Conservation (phyloP, 2,329 filamentous ascomycete species). For the Aspergillus chevalieri region DNA sequence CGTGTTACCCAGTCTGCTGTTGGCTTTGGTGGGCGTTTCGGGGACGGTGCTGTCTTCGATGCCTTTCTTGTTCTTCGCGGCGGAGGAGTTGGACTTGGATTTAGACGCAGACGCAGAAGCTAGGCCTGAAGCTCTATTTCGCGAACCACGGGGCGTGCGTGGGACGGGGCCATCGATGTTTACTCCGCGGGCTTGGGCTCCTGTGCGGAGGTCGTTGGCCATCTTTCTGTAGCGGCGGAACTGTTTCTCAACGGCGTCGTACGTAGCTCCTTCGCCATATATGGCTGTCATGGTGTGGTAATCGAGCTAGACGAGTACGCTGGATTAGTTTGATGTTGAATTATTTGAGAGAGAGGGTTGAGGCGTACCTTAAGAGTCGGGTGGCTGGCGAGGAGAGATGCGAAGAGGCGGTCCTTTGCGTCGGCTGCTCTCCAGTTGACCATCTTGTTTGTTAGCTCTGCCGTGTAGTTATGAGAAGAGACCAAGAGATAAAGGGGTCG, state of each 20-base stretch:
- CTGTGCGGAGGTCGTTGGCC: slow-evolving; percentile 30
- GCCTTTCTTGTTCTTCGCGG: background rate
- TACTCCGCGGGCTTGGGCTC: slow-evolving; percentile 12
- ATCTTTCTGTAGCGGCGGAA: slow-evolving; percentile 42
- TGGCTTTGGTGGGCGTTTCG: slow-evolving; percentile 3
- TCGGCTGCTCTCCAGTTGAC: slow-evolving; percentile 25
- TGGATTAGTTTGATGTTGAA: background rate
- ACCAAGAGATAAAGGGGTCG: slow-evolving; percentile 2
- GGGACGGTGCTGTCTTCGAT: background rate
- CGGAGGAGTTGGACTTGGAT: background rate
- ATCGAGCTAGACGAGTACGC: slow-evolving; percentile 34
- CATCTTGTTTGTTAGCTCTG: slow-evolving; percentile 12
- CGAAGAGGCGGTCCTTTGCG: slow-evolving; percentile 20
- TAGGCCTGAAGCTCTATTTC: slow-evolving; percentile 12
- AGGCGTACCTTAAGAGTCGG: slow-evolving; percentile 19
- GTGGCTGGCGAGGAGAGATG: slow-evolving; percentile 22
- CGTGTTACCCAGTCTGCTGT: background rate
- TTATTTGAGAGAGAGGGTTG: background rate
- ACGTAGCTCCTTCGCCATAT: slow-evolving; percentile 43
- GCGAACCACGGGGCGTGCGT: slow-evolving; percentile 12
- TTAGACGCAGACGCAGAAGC: slow-evolving; percentile 3
- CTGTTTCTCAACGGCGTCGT: slow-evolving; percentile 43
- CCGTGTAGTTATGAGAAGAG: background rate
- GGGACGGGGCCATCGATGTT: slow-evolving; percentile 4
- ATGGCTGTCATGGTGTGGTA: slow-evolving; percentile 38